These are phyloP conservation scores for Calocera viscosa DNA, from an alignment of 768 basidiomycete species.

Conservation along the genomic window DNA sequence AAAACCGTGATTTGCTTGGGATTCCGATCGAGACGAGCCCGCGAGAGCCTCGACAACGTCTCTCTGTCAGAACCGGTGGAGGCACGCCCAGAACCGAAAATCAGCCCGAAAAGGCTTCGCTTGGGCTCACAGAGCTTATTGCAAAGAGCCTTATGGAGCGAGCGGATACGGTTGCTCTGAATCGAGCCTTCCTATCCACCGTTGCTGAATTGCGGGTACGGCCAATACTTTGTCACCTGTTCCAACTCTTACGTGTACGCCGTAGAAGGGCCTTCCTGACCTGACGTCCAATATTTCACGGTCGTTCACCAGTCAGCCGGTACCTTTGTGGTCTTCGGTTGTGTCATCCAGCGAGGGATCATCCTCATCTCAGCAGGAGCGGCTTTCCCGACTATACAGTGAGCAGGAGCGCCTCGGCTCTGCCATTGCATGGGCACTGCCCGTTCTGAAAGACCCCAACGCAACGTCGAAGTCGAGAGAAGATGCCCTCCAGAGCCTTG, in stretches of 20 bases:
- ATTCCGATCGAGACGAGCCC: slow-evolving; percentile 57
- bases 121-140: slow-evolving; percentile 54
- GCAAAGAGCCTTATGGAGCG: slow-evolving; percentile 60
- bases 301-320: background rate
- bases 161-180: slow-evolving; percentile 70
- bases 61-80: slow-evolving; percentile 17
- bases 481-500: background rate
- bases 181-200: slow-evolving; percentile 68
- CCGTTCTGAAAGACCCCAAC: background rate
- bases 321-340: background rate
- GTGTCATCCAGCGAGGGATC: background rate
- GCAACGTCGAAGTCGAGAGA: background rate
- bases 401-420: background rate
- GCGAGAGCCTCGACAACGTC: slow-evolving; percentile 28
- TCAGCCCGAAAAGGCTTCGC: slow-evolving; percentile 31
- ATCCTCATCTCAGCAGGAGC: background rate
- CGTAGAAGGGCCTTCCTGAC: background rate
- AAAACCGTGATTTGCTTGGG: slow-evolving; percentile 67
- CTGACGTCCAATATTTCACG: background rate
- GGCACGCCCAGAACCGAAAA: slow-evolving; percentile 21
- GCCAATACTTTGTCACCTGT: background rate
- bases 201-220: slow-evolving; percentile 64
- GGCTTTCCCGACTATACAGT: background rate
- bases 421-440: background rate
- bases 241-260: background rate